phyloP scores from a whole-genome alignment of 202 grass and related monocot genomes.

The Brachypodium distachyon region DNA sequence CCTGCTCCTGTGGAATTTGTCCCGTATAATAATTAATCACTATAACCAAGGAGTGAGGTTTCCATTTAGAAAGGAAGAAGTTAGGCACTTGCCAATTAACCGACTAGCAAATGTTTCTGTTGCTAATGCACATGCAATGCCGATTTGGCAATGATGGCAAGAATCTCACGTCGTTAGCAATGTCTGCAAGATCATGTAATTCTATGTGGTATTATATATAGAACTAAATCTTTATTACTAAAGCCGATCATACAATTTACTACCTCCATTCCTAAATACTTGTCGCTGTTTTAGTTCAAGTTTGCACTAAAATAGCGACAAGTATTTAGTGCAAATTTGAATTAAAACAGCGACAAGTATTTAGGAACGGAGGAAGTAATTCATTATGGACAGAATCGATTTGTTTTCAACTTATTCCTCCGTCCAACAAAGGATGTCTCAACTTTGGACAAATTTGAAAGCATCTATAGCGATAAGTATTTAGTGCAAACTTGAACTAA shows the following conservation, averaged over 20 bases:
- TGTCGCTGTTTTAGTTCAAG: too few relatives aligned
- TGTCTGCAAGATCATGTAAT: slow-evolving; percentile 2
- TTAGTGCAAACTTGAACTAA: too few relatives aligned
- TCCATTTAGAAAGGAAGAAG: background rate
- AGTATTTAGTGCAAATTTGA: too few relatives aligned
- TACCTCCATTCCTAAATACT: too few relatives aligned
- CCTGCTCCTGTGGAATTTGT: background rate
- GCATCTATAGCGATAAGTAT: too few relatives aligned
- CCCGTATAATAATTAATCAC: background rate
- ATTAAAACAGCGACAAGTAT: too few relatives aligned
- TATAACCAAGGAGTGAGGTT: slow-evolving; percentile 12
- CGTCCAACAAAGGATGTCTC: too few relatives aligned
- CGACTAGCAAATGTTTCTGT: background rate
- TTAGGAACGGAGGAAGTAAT: too few relatives aligned
- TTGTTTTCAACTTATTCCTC: too few relatives aligned
- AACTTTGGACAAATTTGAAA: too few relatives aligned
- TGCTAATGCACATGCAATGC: background rate
- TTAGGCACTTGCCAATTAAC: slow-evolving; percentile 4
- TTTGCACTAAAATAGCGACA: too few relatives aligned
- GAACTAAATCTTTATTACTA: background rate
- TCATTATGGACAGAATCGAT: too few relatives aligned
- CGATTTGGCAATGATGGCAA: slow-evolving; percentile 31
- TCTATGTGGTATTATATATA: background rate
- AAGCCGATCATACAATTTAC: background rate
- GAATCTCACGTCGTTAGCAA: slow-evolving; percentile 35